A percentile compares a stretch with the other conserved stretches of the same genome.
These are phyloP conservation scores for Coniosporium tulheliwenetii DNA, from an alignment of 2,329 filamentous ascomycete genomes.

Conservation along the genomic window DNA sequence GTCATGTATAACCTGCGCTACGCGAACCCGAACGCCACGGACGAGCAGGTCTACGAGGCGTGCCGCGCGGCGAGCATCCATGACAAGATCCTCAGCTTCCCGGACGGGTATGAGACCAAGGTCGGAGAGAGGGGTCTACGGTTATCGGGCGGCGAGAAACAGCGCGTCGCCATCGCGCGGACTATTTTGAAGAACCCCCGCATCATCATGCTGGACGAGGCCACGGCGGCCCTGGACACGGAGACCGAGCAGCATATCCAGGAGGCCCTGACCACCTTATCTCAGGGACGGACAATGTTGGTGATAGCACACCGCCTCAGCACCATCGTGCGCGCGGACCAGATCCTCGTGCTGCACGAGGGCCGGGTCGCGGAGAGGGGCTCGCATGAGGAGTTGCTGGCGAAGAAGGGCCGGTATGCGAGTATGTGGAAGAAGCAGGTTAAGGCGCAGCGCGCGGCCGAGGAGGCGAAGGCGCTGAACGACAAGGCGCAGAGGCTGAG, in stretches of 20 bases:
- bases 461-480: slow-evolving; percentile 32
- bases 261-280: slow-evolving; percentile 65
- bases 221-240: slow-evolving; percentile 79
- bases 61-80: slow-evolving; percentile 83
- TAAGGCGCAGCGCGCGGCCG: slow-evolving; percentile 31
- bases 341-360: slow-evolving; percentile 39
- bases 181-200: slow-evolving; percentile 85
- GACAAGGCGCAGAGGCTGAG: slow-evolving; percentile 33
- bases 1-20: slow-evolving; percentile 92
- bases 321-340: slow-evolving; percentile 39
- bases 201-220: slow-evolving; percentile 87
- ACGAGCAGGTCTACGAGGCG: slow-evolving; percentile 68
- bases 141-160: slow-evolving; percentile 82
- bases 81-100: slow-evolving; percentile 78
- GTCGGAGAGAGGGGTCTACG: slow-evolving; percentile 81
- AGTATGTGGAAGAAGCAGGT: slow-evolving; percentile 39
- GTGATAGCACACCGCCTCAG: slow-evolving; percentile 69
- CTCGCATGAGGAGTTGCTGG: slow-evolving; percentile 34
- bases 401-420: slow-evolving; percentile 28
- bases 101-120: slow-evolving; percentile 76
- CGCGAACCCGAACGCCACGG: slow-evolving; percentile 63
- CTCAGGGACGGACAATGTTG: slow-evolving; percentile 75
- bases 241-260: slow-evolving; percentile 92
- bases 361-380: slow-evolving; percentile 36
- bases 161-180: slow-evolving; percentile 82